phyloP scores from a whole-genome alignment of 1,284 basidiomycete species.

The Leucoagaricus sp. region DNA sequence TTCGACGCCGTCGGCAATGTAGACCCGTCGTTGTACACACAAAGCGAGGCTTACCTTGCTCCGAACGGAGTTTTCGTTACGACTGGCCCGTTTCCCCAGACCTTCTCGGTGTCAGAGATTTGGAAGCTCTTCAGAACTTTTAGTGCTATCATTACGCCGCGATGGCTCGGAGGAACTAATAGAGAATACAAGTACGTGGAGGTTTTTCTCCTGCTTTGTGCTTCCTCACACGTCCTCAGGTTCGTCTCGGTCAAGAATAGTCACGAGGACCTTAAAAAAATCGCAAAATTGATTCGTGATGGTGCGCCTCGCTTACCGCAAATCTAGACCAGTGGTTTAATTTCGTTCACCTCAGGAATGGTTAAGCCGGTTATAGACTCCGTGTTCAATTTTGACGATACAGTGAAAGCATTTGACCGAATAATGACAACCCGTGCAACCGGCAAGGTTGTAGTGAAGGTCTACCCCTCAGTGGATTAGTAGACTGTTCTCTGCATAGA shows the following conservation, averaged over 20 bases:
- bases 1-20: constrained; percentile 41
- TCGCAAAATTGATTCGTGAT: constrained; percentile 41
- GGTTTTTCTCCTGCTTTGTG: neutral
- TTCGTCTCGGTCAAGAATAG: constrained; percentile 31
- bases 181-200: constrained; percentile 42
- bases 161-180: constrained; percentile 49
- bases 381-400: constrained; percentile 57
- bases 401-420: constrained; percentile 58
- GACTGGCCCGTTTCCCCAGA: constrained; percentile 40
- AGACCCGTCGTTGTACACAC: constrained; percentile 39
- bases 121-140: constrained; percentile 31
- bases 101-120: constrained; percentile 25
- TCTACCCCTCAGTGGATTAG: constrained; percentile 33
- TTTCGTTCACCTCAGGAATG: constrained; percentile 36
- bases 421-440: constrained; percentile 55
- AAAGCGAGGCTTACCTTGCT: constrained; percentile 45
- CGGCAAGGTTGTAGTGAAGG: constrained; percentile 64
- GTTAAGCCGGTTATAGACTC: constrained; percentile 65
- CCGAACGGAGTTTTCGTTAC: constrained; percentile 47
- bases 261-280: constrained; percentile 35
- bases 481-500: too few species aligned
- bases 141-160: constrained; percentile 33
- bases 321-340: neutral
- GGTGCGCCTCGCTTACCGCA: constrained; percentile 33
- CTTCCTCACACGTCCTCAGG: constrained; percentile 27